Evolutionary conservation across 2,329 filamentous ascomycete genomes (phyloP), one percentile per base, ranked within the genome.

Genomic region (Alternaria alternata): DNA sequence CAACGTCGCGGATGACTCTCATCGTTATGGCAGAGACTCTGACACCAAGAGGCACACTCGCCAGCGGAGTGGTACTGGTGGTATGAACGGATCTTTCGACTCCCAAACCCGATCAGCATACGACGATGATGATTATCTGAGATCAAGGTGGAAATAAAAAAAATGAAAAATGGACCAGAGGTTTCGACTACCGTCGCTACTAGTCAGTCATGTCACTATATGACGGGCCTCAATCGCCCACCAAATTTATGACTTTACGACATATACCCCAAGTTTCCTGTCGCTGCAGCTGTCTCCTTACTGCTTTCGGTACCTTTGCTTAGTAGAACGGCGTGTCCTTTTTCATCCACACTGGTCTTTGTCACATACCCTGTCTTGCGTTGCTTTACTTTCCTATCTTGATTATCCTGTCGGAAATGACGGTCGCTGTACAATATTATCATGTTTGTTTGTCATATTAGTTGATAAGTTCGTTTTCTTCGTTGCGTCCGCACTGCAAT

Each of bases 51-150:
- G 69, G 44, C 68, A 66, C 24, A 72, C 71, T 26, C 71, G 68
- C 11, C 67, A 71, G 30, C 63, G 73, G 22, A 63, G 71, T 55
- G 70, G 68, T 47, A 72, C 69, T 7, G 59, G 62, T 14, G 69
- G 69, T 1, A 69, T 64, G 20, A 74, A 75, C 32, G 70, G 57
- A 44, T 67, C 70, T 2, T 73, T 74, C 39, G 71, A 73, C 18
- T 66, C 68, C 5, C 73, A 75, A 22, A 39, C 73, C 28, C 66
- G 75, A 8, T 70, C 73, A 7, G 56, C 66, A 4, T 76, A 76
- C 52, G 74, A 76, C 38, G 72, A 74, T 24, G 75, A 75, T 7
- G 69, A 77, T 20, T 76, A 78, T n/a, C 57, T 60, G 62, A 16
- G 61, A 60, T 48, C 65, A 73, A 59, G 51, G 65, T 18, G 69